These are phyloP conservation scores for Clavulina sp. DNA, from an alignment of 768 basidiomycete species.

Conservation along the genomic window DNA sequence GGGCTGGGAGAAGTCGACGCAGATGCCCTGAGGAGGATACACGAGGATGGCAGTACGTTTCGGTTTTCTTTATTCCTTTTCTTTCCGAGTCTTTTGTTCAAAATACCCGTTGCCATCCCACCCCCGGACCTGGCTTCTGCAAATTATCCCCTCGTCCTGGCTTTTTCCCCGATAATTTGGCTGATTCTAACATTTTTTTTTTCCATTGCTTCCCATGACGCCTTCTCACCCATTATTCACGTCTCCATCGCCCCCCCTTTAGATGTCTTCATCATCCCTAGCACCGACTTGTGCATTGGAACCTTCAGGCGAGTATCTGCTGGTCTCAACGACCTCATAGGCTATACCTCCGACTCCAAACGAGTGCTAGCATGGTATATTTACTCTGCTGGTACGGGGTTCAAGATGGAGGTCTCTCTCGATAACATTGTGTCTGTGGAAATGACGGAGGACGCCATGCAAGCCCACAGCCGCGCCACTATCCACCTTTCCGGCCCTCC, in stretches of 20 bases:
- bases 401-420: slow-evolving; percentile 76
- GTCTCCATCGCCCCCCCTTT: not conserved
- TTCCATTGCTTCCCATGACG: not conserved
- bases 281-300: slow-evolving; percentile 56
- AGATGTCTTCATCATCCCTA: slow-evolving; percentile 65
- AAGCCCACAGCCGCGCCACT: slow-evolving; percentile 37
- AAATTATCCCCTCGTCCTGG: no score
- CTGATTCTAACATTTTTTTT: not conserved
- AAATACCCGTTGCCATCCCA: no score
- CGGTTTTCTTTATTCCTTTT: not conserved
- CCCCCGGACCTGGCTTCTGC: no score
- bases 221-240: slow-evolving; percentile 2
- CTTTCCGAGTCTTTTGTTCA: not conserved
- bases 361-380: slow-evolving; percentile 66
- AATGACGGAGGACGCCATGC: slow-evolving; percentile 20
- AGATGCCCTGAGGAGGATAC: slow-evolving; percentile 46
- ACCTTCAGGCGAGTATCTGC: slow-evolving; percentile 61
- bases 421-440: slow-evolving; percentile 26
- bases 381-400: slow-evolving; percentile 48
- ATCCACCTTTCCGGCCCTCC: slow-evolving; percentile 54
- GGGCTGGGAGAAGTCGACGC: slow-evolving; percentile 39
- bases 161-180: no score
- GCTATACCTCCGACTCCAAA: slow-evolving; percentile 53
- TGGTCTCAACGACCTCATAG: slow-evolving; percentile 47
- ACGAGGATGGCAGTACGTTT: slow-evolving; percentile 58